Evolutionary conservation across 169 alveolate genomes (phyloP), one percentile per base, ranked within the genome.

Genomic region (Plasmodium gallinaceum): DNA sequence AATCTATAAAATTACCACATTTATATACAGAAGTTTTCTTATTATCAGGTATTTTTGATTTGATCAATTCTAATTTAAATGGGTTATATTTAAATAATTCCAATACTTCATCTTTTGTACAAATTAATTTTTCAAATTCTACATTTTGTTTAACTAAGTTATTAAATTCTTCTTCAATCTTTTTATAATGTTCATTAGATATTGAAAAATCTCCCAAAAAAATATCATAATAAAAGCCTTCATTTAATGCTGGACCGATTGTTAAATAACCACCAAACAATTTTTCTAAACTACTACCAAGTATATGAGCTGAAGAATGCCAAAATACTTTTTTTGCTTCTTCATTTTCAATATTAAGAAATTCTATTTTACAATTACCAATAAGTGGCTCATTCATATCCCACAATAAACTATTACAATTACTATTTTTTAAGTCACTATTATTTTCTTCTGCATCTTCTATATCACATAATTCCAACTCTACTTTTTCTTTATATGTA

Each of bases 221-320:
- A 57, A 98, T 93, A 93, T 99, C 99, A 94, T 99, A 99, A 96
- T 97, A 99, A 92, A 98, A 99, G 18, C 99, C 99, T 32, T 95
- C 95, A 61, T 94, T 95, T 69, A 98, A 88, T 5, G 99, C 98
- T 3, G 99, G 98, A 0, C 99, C 99, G 52, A 97, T 98, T 39
- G 99, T 97, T 74, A 99, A 94, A 90, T 96, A 98, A 12, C 98
- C 99, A 14, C 99, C 99, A 65, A 93, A 98, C 62, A 93, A 96
- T 54, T 95, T 95, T 92, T 99, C 99, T 68, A 99, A 88, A 22
- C 99, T 97, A 45, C 97, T 94, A 32, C 99, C 97, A 90, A 75
- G 22, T 5, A 98, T 94, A 87, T 99, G 99, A 8, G 99, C 99
- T 20, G 99, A 96, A 7, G 99, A 98, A 92, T 99, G 99, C 99